These are phyloP conservation scores for Nemania bipapillata DNA, from an alignment of 2,329 filamentous ascomycete species.

Conservation along the genomic window DNA sequence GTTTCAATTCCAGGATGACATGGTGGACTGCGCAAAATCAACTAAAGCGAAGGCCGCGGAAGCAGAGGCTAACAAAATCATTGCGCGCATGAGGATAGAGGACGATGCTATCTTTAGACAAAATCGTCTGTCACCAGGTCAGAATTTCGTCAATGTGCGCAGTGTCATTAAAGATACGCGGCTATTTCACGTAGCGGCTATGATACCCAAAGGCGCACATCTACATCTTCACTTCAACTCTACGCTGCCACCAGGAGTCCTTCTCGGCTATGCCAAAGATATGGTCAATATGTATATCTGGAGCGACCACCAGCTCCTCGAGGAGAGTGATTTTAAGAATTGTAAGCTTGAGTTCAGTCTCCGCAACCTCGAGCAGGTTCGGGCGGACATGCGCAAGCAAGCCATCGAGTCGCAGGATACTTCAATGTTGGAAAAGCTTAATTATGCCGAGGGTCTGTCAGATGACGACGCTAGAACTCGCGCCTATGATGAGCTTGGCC, in stretches of 20 bases:
- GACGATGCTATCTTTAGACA: constrained; percentile 37
- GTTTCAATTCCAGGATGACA: constrained; percentile 40
- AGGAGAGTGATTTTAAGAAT: constrained; percentile 57
- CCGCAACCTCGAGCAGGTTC: constrained; percentile 48
- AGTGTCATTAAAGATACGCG: constrained; percentile 65
- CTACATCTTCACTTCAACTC: constrained; percentile 83
- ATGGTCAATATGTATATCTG: constrained; percentile 76
- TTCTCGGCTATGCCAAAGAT: constrained; percentile 65
- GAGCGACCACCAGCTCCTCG: constrained; percentile 65
- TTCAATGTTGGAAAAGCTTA: constrained; percentile 10
- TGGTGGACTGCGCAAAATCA: constrained; percentile 23
- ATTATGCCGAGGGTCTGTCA: constrained; percentile 6
- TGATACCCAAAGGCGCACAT: constrained; percentile 77
- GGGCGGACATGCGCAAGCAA: constrained; percentile 59
- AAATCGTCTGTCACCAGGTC: constrained; percentile 52
- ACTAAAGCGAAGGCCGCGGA: constrained; percentile 1
- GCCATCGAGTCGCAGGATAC: constrained; percentile 2
- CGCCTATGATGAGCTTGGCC: constrained; percentile 38
- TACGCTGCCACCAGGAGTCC: constrained; percentile 69
- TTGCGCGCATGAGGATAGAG: constrained; percentile 33
- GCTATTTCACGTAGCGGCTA: constrained; percentile 66
- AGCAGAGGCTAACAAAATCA: constrained; percentile 18
- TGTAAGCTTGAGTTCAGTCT: constrained; percentile 72
- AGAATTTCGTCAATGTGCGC: constrained; percentile 69
- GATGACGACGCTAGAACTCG: constrained; percentile 19